Percentiles rank a stretch among this genome's conserved stretches.
Evolutionary conservation across 139 green algal species (phyloP).

Genomic region (Chlamydomonas sp.): DNA sequence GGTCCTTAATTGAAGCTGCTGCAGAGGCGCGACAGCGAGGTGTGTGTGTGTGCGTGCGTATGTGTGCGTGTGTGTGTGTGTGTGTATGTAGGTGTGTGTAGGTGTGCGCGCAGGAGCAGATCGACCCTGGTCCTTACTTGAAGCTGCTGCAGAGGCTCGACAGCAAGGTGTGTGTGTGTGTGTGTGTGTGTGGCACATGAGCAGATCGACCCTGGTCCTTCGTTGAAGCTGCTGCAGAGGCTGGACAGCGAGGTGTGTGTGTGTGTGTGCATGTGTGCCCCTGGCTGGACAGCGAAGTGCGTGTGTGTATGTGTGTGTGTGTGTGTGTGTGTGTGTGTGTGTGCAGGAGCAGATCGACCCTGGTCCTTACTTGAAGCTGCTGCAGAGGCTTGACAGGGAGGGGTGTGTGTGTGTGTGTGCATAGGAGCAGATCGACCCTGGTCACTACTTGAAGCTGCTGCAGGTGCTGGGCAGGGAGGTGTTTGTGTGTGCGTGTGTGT

Average conservation of each 20-base stretch:
- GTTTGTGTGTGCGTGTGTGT: no score
- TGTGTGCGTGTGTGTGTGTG: no score
- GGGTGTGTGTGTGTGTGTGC: no score
- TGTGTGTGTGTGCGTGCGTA: no score
- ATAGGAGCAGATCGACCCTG: slow-evolving; percentile 27
- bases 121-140: slow-evolving; percentile 36
- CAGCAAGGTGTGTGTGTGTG: slow-evolving; percentile 25
- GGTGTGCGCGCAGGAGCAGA: slow-evolving; percentile 18
- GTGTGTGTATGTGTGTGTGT: no score
- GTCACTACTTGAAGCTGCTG: slow-evolving; percentile 29
- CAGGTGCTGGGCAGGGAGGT: slow-evolving; percentile 34
- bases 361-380: no score
- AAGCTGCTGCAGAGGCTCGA: slow-evolving; percentile 34
- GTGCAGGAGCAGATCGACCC: no score
- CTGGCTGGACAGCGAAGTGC: no score
- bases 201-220: slow-evolving; percentile 24
- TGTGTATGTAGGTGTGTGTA: slow-evolving; percentile 7
- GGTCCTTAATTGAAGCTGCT: slow-evolving; percentile 25
- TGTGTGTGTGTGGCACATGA: neutral
- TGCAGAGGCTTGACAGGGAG: no score
- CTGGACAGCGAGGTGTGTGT: slow-evolving; percentile 37
- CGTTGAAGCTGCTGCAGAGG: slow-evolving; percentile 26
- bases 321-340: no score
- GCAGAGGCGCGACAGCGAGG: slow-evolving; percentile 35
- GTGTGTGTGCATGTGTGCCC: no score